These are phyloP conservation scores for Russula emetica DNA, from an alignment of 768 basidiomycete species.

Conservation along the genomic window DNA sequence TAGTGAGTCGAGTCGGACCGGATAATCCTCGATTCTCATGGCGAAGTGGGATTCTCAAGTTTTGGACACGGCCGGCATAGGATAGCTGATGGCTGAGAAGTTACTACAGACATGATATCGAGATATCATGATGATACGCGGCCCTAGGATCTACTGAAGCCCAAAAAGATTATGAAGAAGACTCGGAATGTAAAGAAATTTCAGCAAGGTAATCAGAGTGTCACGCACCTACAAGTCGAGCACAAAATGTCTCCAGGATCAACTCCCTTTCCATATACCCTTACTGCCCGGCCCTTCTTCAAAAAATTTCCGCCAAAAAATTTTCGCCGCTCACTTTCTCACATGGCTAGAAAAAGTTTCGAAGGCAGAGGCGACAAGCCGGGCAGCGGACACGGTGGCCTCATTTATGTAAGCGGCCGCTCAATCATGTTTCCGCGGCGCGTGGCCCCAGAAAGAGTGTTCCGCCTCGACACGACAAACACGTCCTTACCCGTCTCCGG, in stretches of 20 bases:
- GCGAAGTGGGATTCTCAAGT: not conserved
- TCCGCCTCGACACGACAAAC: too few relatives aligned
- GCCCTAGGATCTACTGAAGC: not conserved
- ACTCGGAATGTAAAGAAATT: not conserved
- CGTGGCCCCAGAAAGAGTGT: too few relatives aligned
- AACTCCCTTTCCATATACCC: not conserved
- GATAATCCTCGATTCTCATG: not conserved
- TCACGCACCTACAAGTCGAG: not conserved
- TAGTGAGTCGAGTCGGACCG: too few relatives aligned
- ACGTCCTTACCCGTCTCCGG: too few relatives aligned
- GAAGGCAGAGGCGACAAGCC: not conserved
- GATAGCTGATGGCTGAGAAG: too few relatives aligned
- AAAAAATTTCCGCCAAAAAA: not conserved
- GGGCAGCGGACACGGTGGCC: too few relatives aligned
- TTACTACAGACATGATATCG: not conserved
- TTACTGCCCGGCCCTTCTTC: not conserved
- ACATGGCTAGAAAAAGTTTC: not conserved
- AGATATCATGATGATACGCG: not conserved
- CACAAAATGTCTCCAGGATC: not conserved
- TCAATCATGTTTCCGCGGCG: too few relatives aligned
- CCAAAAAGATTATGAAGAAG: not conserved
- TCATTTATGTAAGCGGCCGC: too few relatives aligned
- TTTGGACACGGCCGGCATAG: not conserved
- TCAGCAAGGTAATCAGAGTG: too few relatives aligned
- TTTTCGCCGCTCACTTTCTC: too few relatives aligned